Evolutionary conservation across 176 grass and related monocot genomes (phyloP), one percentile per base, ranked within the genome.

Genomic region (Paspalum vaginatum): DNA sequence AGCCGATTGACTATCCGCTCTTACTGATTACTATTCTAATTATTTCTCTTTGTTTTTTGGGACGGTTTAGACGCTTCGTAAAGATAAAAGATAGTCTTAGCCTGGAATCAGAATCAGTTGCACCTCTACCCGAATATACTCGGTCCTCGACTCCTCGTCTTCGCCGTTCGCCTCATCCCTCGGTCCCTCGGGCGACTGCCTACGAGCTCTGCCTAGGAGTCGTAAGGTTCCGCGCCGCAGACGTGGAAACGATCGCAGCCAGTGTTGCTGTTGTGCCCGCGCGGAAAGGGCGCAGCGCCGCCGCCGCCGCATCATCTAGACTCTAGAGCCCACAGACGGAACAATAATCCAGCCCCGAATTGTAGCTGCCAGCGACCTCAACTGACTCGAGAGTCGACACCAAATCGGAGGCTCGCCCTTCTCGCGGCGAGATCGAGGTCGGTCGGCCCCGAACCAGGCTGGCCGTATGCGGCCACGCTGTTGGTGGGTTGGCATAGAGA

Each of bases 261-360:
- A 11, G 15, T 21, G 20, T 6, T 39, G 37, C 26, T 21, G 20
- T 6, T 39, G 37, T 17, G 70, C 10, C 2, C 20, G 48, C 25
- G 65, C n/a, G 62, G 72, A 64, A 45, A 32, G 26, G 62, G 41
- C 62, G 61, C 60, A 13, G 61, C 71, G 52, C 18, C 20, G 26
- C 21, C 13, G 44, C 21, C 1, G 27, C 49, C 1, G 27, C 15
- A 1, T 58, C 25, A 9, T 60, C 57, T 5, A 32, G 60, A 42
- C 27, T 37, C 50, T 13, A 26, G n/a, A 50, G 50, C 39, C 58
- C 51, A 2, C 51, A 2, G 20, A 61, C n/a, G 21, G 46, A 51
- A 52, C 39, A 18, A 37, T 63, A 39, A 64, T 59, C 46, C 76
- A 37, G 56, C 57, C 75, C 11, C 20, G 38, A 15, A 8, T 10